Evolutionary conservation across 805 yeast genomes (phyloP), one percentile per base, ranked within the genome.

Genomic region (Vanderwaltozyma tropicalis): DNA sequence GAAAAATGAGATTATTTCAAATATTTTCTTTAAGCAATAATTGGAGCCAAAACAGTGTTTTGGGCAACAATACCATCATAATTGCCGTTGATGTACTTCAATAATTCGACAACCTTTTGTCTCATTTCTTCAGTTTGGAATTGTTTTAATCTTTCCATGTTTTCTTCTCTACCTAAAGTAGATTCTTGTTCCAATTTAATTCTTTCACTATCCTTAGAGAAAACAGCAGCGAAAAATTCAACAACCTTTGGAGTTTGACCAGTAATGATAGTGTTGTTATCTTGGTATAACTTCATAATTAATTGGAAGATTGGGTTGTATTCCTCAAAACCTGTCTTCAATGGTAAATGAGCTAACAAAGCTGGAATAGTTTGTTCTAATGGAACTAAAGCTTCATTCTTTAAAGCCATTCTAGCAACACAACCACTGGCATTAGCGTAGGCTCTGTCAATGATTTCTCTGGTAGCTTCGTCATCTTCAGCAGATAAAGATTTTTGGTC

Each of bases 381-480:
- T 42, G 96, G 96, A 48, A 88, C 77, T 27, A 80, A 72, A 28
- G 63, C 64, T 51, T 75, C 77, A 59, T 82, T 73, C 57, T 80
- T 79, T 59, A 84, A 66, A 12, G 83, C 74, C 83, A 92, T 71
- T 64, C 98, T 78, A 14, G 95, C 88, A 41, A 88, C 95, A 72
- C 97, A 92, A 31, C 98, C 98, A 61, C 92, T 81, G 4, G 95
- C 95, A 61, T 92, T 92, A 42, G 97, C 96, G 49, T 75, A 76
- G 5, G 94, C 77, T 66, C 95, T 74, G 64, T 80, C 79, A 50
- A 84, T 74, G 42, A 76, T 80, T 47, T 86, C 95, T 53, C 72
- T 73, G 25, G 84, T 70, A 59, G 82, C 89, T 47, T 80, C 94
- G 52, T 78, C 86, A 40, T 67, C 75, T 39, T 64, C 72, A 32